Conservation (phyloP, 176 grass and related monocot species). For the Sorghum bicolor region DNA sequence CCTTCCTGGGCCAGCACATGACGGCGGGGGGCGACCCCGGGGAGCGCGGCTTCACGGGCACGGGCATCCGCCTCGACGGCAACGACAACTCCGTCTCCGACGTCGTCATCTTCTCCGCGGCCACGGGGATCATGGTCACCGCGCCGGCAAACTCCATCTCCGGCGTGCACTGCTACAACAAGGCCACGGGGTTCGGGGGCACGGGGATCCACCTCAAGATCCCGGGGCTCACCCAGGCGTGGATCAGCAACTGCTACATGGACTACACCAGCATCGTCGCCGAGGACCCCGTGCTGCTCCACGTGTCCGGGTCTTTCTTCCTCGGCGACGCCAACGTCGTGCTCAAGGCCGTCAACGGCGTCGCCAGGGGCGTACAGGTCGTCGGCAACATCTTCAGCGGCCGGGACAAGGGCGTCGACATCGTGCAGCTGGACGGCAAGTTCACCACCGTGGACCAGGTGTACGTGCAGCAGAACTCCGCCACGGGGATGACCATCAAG, state of each 20-base stretch:
- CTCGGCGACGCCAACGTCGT: slow-evolving; percentile 84
- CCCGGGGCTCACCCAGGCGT: slow-evolving; percentile 57
- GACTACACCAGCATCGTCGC: slow-evolving; percentile 74
- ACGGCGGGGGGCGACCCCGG: slow-evolving; percentile 50
- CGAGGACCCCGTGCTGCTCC: slow-evolving; percentile 80
- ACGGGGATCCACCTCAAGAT: slow-evolving; percentile 62
- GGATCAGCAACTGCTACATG: slow-evolving; percentile 72
- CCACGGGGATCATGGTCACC: slow-evolving; percentile 58
- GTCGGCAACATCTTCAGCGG: slow-evolving; percentile 72
- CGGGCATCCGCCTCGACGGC: slow-evolving; percentile 61
- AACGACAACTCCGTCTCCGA: slow-evolving; percentile 78
- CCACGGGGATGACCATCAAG: slow-evolving; percentile 54
- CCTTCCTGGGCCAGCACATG: slow-evolving; percentile 78
- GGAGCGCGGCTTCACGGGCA: slow-evolving; percentile 62
- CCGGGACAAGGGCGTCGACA: slow-evolving; percentile 39
- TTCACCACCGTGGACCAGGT: slow-evolving; percentile 75
- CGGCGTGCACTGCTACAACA: slow-evolving; percentile 96
- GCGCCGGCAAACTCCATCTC: slow-evolving; percentile 72
- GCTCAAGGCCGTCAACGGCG: slow-evolving; percentile 62
- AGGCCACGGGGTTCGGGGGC: slow-evolving; percentile 68
- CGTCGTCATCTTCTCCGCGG: slow-evolving; percentile 74
- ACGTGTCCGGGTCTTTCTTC: slow-evolving; percentile 64
- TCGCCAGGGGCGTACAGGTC: slow-evolving; percentile 50
- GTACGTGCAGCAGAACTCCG: slow-evolving; percentile 63
- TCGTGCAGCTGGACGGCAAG: slow-evolving; percentile 57